A percentile compares a stretch with the other conserved stretches of the same genome.
Evolutionary conservation across 345 rosid genomes (phyloP).

Genomic region (Eucalyptus globulus): DNA sequence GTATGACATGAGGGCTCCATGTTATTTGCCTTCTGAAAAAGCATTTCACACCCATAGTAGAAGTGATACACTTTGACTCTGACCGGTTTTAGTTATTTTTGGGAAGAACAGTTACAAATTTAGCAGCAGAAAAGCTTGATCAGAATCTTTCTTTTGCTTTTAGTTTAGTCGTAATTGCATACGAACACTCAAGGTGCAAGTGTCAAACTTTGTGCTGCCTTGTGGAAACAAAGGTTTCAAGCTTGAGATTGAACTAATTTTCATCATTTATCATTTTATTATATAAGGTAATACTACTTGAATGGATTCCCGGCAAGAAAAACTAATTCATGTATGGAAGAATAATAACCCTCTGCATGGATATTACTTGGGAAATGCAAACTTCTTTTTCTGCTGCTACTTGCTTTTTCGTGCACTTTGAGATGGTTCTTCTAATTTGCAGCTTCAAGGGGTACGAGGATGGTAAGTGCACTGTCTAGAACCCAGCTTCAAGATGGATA

Average conservation of each 20-base stretch:
- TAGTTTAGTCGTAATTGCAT: not conserved
- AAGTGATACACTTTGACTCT: not conserved
- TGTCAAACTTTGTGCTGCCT: not conserved
- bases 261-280: not conserved
- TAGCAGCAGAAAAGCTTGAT: not conserved
- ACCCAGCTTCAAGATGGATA: conserved; percentile 93
- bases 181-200: not conserved
- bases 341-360: not conserved
- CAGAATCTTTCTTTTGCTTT: not conserved
- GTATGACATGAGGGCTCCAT: not conserved
- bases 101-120: not conserved
- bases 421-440: not conserved
- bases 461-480: conserved; percentile 55
- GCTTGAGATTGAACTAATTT: not conserved
- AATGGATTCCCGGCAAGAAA: not conserved
- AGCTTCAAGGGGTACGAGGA: conserved; percentile 75
- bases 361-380: not conserved
- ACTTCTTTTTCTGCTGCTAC: not conserved
- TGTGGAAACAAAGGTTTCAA: not conserved
- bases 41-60: not conserved
- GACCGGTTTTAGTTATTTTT: not conserved
- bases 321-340: not conserved
- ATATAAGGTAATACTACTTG: not conserved
- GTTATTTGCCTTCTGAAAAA: not conserved
- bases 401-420: not conserved